phyloP scores from a whole-genome alignment of 495 filamentous ascomycete species.

The Annulohypoxylon maeteangense region DNA sequence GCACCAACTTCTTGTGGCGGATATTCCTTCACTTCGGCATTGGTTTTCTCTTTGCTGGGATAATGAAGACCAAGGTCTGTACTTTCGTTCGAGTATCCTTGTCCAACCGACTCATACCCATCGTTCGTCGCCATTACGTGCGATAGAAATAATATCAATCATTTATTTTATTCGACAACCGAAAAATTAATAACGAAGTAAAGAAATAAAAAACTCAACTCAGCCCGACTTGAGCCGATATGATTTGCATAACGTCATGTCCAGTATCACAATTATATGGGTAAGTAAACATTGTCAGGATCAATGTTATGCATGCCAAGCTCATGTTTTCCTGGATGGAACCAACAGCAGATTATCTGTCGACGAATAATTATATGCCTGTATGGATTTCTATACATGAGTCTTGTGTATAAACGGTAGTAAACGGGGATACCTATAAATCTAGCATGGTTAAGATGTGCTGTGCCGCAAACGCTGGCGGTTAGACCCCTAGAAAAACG shows the following conservation, averaged over 20 bases:
- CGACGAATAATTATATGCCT: not conserved
- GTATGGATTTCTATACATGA: not conserved
- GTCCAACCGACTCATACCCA: not conserved
- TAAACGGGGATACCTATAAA: not conserved
- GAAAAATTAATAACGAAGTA: no score
- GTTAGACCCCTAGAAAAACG: no score
- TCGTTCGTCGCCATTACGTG: conserved; percentile 9
- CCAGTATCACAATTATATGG: not conserved
- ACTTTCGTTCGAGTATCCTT: not conserved
- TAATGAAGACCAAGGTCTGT: not conserved
- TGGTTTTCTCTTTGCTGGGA: not conserved
- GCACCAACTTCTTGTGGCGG: not conserved
- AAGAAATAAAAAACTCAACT: not conserved
- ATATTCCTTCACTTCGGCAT: not conserved
- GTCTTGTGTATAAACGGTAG: not conserved
- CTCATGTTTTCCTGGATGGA: not conserved
- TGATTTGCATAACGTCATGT: no score
- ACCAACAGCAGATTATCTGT: not conserved
- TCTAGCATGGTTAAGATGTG: not conserved
- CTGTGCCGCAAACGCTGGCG: not conserved
- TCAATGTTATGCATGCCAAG: not conserved
- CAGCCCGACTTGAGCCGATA: no score
- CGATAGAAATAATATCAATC: not conserved
- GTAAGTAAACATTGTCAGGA: not conserved
- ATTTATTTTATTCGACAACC: not conserved